Conservation (phyloP, 305 asterid genomes). For the Fraxinus angustifolia region DNA sequence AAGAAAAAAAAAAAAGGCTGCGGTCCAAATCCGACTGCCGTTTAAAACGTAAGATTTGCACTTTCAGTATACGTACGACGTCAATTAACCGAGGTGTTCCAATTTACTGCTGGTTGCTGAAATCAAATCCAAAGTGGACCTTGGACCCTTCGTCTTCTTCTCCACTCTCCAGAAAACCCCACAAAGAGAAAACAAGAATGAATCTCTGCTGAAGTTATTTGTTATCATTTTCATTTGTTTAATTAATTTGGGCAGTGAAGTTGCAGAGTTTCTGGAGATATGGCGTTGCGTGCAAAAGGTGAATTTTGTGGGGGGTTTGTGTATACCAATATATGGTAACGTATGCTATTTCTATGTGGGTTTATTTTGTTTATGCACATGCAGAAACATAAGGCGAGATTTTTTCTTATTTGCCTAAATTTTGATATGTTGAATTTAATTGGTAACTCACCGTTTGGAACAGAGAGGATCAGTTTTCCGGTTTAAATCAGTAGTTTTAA, state of each 20-base stretch:
- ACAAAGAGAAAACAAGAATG: not conserved
- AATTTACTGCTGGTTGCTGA: too few relatives aligned
- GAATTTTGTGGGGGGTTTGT: conserved; percentile 9
- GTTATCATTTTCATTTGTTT: not conserved
- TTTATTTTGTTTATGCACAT: not conserved
- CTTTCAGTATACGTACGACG: not conserved
- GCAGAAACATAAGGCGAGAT: not conserved
- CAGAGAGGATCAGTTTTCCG: not conserved
- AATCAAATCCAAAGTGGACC: not conserved
- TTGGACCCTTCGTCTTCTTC: not conserved
- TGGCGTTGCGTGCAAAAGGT: conserved; percentile 51
- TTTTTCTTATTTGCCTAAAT: not conserved
- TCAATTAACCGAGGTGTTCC: not conserved
- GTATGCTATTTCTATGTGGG: not conserved
- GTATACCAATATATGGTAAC: not conserved
- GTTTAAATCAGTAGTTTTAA: not conserved
- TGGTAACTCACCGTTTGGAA: not conserved
- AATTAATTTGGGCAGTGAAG: not conserved
- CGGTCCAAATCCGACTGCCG: not conserved
- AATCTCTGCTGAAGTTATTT: not conserved
- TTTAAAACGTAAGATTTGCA: not conserved
- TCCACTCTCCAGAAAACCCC: not conserved
- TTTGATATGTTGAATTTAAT: conserved; percentile 1
- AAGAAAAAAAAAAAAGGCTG: too few relatives aligned
- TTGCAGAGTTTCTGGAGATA: conserved; percentile 10